Percentiles rank a stretch among this genome's conserved stretches.
These are phyloP conservation scores for Cornus suecica DNA, from an alignment of 148 eudicot species.

Conservation along the genomic window DNA sequence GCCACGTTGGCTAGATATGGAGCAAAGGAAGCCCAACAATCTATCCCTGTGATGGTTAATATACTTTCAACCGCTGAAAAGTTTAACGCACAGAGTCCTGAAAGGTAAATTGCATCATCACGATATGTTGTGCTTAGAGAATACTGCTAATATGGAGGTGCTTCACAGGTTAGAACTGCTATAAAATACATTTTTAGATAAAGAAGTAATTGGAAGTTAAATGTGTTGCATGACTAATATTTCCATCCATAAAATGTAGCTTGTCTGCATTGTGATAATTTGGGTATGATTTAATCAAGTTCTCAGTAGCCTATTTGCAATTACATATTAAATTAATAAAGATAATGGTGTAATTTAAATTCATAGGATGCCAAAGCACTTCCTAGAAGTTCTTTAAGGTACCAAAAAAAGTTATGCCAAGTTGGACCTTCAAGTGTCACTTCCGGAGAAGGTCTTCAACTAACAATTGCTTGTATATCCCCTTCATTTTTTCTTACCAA, in stretches of 20 bases:
- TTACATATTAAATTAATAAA: not conserved
- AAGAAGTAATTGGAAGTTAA: not conserved
- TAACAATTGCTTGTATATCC: not conserved
- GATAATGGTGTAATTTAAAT: not conserved
- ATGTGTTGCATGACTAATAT: not conserved
- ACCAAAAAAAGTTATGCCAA: too few species aligned
- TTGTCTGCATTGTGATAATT: not conserved
- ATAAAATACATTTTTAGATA: not conserved
- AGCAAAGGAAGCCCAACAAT: conserved; percentile 36
- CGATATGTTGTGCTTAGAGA: not conserved
- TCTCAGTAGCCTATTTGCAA: not conserved
- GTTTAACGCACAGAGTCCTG: conserved; percentile 32
- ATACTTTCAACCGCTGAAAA: conserved; percentile 26
- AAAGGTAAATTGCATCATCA: conserved; percentile 1
- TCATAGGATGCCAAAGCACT: not conserved
- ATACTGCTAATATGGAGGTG: not conserved
- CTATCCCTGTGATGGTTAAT: conserved; percentile 22
- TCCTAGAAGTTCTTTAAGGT: not conserved
- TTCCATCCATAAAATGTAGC: not conserved
- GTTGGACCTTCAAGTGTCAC: not conserved
- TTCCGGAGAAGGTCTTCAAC: not conserved
- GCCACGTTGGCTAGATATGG: conserved; percentile 35
- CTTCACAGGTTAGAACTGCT: not conserved
- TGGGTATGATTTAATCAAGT: not conserved
- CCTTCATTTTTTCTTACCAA: not conserved